Evolutionary conservation across 192 early-diverging fungal genomes (phyloP).

Genomic region (Coemansia sp.): DNA sequence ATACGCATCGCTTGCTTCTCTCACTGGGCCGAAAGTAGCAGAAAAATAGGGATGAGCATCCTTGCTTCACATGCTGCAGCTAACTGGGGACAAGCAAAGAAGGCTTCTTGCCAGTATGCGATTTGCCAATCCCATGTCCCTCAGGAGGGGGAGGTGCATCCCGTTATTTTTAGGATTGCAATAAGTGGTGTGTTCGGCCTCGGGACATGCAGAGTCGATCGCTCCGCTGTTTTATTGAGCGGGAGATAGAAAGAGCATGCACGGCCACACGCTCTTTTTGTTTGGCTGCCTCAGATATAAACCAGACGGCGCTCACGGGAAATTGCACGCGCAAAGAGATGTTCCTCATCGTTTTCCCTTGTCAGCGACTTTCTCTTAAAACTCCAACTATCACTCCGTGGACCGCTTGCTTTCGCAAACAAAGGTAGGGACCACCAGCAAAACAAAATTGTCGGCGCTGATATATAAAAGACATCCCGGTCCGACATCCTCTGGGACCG

Average conservation of each 20-base stretch:
- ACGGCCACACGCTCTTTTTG: constrained; percentile 15
- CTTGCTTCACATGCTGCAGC: constrained; percentile 13
- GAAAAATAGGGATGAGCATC: too few species aligned
- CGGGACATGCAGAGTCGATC: constrained; percentile 33
- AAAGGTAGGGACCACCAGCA: constrained; percentile 27
- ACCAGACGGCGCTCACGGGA: constrained; percentile 2
- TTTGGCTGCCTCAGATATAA: constrained; percentile 37
- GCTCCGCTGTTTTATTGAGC: constrained; percentile 24
- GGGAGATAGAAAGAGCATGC: constrained; percentile 15
- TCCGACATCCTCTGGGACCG: constrained; percentile 15
- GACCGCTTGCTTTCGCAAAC: constrained; percentile 40
- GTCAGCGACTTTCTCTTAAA: constrained; percentile 42
- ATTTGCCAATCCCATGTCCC: too few species aligned
- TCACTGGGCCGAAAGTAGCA: too few species aligned
- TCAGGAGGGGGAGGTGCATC: not conserved
- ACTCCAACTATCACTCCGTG: constrained; percentile 10
- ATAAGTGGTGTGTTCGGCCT: constrained; percentile 8
- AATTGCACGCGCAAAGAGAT: constrained; percentile 28
- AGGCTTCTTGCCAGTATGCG: too few species aligned
- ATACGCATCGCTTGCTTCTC: too few species aligned
- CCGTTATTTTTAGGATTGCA: constrained; percentile 24
- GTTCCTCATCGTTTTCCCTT: constrained; percentile 39
- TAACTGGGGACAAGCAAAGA: not conserved
- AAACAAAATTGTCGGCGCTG: not conserved
- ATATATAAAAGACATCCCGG: constrained; percentile 22